A percentile compares a stretch with the other conserved stretches of the same genome.
Evolutionary conservation across 2,329 filamentous ascomycete species (phyloP).

Genomic region (Clonostachys rosea): DNA sequence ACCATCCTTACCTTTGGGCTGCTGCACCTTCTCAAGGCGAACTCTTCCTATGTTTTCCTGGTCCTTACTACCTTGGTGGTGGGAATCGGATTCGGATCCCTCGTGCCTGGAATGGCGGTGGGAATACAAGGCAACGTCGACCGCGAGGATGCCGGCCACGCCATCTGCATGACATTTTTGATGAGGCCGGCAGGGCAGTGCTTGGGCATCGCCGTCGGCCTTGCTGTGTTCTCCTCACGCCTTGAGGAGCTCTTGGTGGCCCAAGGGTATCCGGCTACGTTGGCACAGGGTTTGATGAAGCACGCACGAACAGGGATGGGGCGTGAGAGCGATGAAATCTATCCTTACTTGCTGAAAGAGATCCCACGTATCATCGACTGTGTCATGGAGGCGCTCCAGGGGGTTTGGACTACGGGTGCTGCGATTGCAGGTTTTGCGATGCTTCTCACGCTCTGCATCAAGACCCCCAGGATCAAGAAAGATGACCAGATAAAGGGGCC

Average conservation of each 20-base stretch:
- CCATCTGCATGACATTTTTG: constrained; percentile 16
- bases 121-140: constrained; percentile 50
- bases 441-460: not conserved
- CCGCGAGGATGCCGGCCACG: constrained; percentile 11
- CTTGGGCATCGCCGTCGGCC: constrained; percentile 16
- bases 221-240: constrained; percentile 12
- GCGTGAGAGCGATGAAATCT: not conserved
- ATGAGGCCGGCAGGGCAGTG: constrained; percentile 16
- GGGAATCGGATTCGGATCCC: constrained; percentile 57
- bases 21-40: constrained; percentile 38
- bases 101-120: constrained; percentile 60
- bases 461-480: not conserved
- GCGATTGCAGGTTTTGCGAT: not conserved
- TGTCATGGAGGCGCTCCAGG: not conserved
- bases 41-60: constrained; percentile 49
- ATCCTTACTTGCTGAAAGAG: not conserved
- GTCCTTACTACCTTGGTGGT: constrained; percentile 56
- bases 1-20: constrained; percentile 54
- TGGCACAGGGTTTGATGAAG: not conserved
- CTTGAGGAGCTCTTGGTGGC: not conserved
- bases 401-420: not conserved
- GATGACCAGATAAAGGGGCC: too few relatives aligned
- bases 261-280: not conserved
- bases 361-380: not conserved
- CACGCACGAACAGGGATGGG: not conserved